Conservation (phyloP, 345 rosid species). For the Melaleuca quinquenervia region DNA sequence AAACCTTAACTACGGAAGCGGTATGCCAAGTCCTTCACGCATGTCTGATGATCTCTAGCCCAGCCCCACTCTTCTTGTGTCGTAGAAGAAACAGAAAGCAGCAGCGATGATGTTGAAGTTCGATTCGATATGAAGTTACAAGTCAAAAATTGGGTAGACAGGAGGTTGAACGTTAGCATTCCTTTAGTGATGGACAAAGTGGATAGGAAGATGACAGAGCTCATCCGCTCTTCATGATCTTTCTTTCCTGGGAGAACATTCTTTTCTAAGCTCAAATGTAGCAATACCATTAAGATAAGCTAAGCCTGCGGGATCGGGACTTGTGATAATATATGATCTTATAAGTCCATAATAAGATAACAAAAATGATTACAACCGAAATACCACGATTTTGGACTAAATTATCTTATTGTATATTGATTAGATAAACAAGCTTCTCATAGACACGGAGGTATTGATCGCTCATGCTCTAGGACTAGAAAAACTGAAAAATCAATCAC, state of each 20-base stretch:
- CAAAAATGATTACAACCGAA: neutral
- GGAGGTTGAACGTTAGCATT: neutral
- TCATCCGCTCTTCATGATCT: neutral
- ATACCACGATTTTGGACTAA: neutral
- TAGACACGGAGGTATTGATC: neutral
- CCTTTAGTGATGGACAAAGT: neutral
- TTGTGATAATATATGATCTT: neutral
- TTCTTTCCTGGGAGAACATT: neutral
- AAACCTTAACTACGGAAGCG: constrained; percentile 6
- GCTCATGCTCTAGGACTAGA: neutral
- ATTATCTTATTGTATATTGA: neutral
- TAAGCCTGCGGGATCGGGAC: neutral
- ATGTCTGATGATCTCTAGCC: neutral
- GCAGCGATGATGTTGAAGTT: neutral
- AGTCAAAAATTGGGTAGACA: neutral
- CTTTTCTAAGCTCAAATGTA: neutral
- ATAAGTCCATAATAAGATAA: neutral
- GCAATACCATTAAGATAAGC: neutral
- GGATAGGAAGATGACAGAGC: neutral
- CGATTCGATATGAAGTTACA: neutral
- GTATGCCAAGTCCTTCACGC: neutral
- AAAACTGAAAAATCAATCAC: neutral
- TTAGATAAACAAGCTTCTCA: neutral
- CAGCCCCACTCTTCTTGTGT: neutral
- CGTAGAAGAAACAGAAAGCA: neutral